phyloP scores from a whole-genome alignment of 2,329 filamentous ascomycete genomes.

The Aureobasidium sp. region DNA sequence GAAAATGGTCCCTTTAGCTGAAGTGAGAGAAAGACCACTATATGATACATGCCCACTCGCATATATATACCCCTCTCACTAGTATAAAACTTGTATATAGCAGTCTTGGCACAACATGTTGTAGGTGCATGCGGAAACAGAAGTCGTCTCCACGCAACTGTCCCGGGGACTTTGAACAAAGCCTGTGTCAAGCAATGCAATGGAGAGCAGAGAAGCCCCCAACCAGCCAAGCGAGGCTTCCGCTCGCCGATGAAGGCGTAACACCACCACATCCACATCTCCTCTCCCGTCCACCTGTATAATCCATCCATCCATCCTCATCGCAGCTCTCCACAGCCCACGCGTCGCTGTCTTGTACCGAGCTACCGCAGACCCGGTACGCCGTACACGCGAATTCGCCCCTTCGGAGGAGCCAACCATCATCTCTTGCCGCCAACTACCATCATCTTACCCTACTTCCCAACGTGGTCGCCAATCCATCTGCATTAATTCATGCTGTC shows the following conservation, averaged over 20 bases:
- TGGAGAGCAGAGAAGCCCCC: not conserved
- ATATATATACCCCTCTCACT: not conserved
- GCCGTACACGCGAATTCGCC: not conserved
- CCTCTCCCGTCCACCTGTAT: not conserved
- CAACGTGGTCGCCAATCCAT: not conserved
- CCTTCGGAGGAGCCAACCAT: not conserved
- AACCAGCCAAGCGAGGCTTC: slow-evolving; percentile 5
- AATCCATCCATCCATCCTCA: not conserved
- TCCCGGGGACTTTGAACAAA: not conserved
- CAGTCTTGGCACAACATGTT: slow-evolving; percentile 8
- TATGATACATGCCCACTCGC: not conserved
- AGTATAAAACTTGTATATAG: slow-evolving; percentile 10
- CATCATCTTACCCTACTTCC: not conserved
- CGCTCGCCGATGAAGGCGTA: not conserved
- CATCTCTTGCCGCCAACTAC: not conserved
- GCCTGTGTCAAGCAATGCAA: not conserved
- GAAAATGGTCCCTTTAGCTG: not conserved
- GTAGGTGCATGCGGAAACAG: not conserved
- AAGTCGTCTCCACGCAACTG: slow-evolving; percentile 3
- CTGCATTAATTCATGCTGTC: slow-evolving; percentile 6
- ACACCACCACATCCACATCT: not conserved
- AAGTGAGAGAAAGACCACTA: not conserved
- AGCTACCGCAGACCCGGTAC: slow-evolving; percentile 8
- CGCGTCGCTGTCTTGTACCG: slow-evolving; percentile 4
- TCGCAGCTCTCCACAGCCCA: not conserved